Evolutionary conservation across 768 basidiomycete species (phyloP), one percentile per base, ranked within the genome.

Genomic region (Clavulina sp.): DNA sequence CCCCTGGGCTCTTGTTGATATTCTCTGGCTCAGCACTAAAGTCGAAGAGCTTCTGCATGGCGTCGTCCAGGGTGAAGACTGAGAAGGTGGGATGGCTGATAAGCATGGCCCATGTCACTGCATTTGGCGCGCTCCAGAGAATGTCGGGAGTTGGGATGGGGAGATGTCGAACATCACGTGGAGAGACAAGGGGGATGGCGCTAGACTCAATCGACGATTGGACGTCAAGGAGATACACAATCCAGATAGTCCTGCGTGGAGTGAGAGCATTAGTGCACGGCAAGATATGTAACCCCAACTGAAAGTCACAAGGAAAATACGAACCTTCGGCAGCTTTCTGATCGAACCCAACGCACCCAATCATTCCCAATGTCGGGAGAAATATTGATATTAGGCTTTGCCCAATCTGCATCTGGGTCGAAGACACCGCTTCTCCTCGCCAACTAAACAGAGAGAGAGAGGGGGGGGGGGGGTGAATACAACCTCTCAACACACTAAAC

Each of bases 181-280:
- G 53, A 3, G 54, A 49, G 1, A 68, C 55, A 46, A 61, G 59
- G 21, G 61, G 61, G 6, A 59, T 60, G 49, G 61, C 59, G 31
- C 60, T 62, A 32, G 63, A 58, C 51, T 69, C 68, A 46, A 69
- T 52, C 4, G 62, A 59, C 9, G 63, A 62, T 23, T 68, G 52
- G 2, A 63, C 63, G 47, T 69, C 68, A 50, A 67, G 63, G 36
- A 66, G 58, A 50, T 63, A 69, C 13, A 69, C 57, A 13, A 67
- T 54, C 54, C 54, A 56, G 4, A 32, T 41, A 16, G 54, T 56
- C 26, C 54, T 56, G 13, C 3, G 18, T n/a, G n/a, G n/a, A 41
- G 28, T 29, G 16, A n/a, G 26, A 40, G 34, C 18, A 52, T 19
- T 28, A n/a, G 33, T 28, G 24, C 28, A 5, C 3, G 1, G 3